These are phyloP conservation scores for Aspergillus pseudoviridinutans DNA, from an alignment of 2,329 filamentous ascomycete genomes.

Conservation along the genomic window DNA sequence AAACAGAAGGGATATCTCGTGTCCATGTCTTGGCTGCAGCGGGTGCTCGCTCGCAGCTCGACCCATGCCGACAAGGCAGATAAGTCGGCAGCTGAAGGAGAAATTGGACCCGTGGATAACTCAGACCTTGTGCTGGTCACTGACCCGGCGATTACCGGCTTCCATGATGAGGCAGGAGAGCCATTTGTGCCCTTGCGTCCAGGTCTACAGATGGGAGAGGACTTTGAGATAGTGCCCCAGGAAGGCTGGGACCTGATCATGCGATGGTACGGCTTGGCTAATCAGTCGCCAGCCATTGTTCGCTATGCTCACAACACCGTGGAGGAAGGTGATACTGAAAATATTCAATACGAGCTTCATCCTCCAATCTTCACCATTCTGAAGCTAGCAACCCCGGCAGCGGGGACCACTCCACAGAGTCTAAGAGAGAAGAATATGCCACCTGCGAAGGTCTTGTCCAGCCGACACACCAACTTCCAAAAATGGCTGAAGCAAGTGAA, in stretches of 20 bases:
- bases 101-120: slow-evolving; percentile 81
- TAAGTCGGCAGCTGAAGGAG: slow-evolving; percentile 58
- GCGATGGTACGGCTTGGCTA: slow-evolving; percentile 74
- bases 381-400: slow-evolving; percentile 63
- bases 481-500: slow-evolving; percentile 76
- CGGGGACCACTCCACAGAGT: slow-evolving; percentile 55
- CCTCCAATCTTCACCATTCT: slow-evolving; percentile 83
- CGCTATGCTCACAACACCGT: slow-evolving; percentile 73
- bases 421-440: slow-evolving; percentile 59
- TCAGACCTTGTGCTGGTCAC: slow-evolving; percentile 68
- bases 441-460: slow-evolving; percentile 66
- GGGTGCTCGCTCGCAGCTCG: slow-evolving; percentile 63
- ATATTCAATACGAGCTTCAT: slow-evolving; percentile 77
- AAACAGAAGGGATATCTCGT: slow-evolving; percentile 74
- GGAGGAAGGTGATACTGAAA: slow-evolving; percentile 56
- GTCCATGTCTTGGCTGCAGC: slow-evolving; percentile 72
- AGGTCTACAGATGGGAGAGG: slow-evolving; percentile 59
- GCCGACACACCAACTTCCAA: slow-evolving; percentile 65
- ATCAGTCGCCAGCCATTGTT: slow-evolving; percentile 66
- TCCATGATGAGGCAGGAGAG: slow-evolving; percentile 44
- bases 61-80: slow-evolving; percentile 53
- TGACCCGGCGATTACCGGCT: slow-evolving; percentile 35
- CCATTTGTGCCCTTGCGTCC: slow-evolving; percentile 69
- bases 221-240: slow-evolving; percentile 72
- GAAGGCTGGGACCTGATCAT: slow-evolving; percentile 78